These are phyloP conservation scores for Rhodofomes roseus DNA, from an alignment of 1,284 basidiomycete genomes.

Conservation along the genomic window DNA sequence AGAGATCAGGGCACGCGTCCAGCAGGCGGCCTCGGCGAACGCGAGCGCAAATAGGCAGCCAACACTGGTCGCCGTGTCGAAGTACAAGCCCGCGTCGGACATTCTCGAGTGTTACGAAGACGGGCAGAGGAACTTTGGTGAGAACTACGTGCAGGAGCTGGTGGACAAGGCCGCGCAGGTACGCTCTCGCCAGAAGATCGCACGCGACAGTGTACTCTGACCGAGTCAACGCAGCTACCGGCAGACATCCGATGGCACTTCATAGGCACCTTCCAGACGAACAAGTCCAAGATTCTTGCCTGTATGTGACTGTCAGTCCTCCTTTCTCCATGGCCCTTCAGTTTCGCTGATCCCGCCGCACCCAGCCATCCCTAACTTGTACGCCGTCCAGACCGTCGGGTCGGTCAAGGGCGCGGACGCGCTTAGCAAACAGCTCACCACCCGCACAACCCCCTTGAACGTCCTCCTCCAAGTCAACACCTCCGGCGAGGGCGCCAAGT, in stretches of 20 bases:
- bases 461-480: conserved; percentile 95
- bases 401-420: conserved; percentile 81
- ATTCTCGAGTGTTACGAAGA: conserved; percentile 78
- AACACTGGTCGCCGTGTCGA: conserved; percentile 87
- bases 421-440: conserved; percentile 75
- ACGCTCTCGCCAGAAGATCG: conserved; percentile 27
- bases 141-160: conserved; percentile 97
- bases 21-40: conserved; percentile 27
- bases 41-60: conserved; percentile 16
- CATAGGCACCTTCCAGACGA: conserved; percentile 92
- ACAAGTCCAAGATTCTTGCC: conserved; percentile 91
- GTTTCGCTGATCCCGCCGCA: background rate
- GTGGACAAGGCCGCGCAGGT: conserved; percentile 84
- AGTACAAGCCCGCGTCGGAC: conserved; percentile 89
- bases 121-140: conserved; percentile 91
- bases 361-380: conserved; percentile 85
- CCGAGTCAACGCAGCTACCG: conserved; percentile 55
- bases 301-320: conserved; percentile 43
- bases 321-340: conserved; percentile 1
- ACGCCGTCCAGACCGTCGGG: conserved; percentile 88
- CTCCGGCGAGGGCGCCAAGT: conserved; percentile 87
- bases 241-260: conserved; percentile 93
- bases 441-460: conserved; percentile 52
- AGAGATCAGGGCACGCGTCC: conserved; percentile 47
- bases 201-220: background rate